Evolutionary conservation across 169 alveolate genomes (phyloP).

Genomic region (Cryptosporidium baileyi): DNA sequence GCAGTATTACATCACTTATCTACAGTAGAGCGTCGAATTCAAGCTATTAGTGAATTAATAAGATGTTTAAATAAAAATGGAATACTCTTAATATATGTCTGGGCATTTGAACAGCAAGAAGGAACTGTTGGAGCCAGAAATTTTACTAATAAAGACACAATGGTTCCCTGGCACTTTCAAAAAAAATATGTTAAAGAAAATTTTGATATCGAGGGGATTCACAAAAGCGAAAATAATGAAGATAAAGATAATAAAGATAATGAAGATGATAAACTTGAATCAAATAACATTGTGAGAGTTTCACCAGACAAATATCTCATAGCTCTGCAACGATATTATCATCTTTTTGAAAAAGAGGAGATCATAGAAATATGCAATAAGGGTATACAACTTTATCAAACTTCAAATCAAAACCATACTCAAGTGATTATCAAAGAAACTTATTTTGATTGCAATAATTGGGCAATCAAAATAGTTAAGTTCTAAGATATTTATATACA

Average conservation of each 20-base stretch:
- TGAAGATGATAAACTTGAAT: background rate
- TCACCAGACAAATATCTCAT: conserved; percentile 46
- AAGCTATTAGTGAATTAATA: conserved; percentile 47
- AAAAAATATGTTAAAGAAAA: conserved; percentile 29
- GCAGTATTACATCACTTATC: conserved; percentile 70
- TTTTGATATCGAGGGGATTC: background rate
- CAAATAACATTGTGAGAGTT: background rate
- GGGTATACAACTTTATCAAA: conserved; percentile 17
- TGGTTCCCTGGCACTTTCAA: conserved; percentile 72
- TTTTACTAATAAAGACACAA: conserved; percentile 45
- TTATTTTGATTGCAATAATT: conserved; percentile 57
- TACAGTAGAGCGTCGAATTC: conserved; percentile 41
- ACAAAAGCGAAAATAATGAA: background rate
- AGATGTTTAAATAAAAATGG: conserved; percentile 55
- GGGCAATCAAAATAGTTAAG: conserved; percentile 53
- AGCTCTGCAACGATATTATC: conserved; percentile 51
- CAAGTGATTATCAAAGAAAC: background rate
- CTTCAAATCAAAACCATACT: background rate
- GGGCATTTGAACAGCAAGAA: conserved; percentile 69
- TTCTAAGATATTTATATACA: background rate
- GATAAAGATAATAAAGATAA: background rate
- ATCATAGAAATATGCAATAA: conserved; percentile 28
- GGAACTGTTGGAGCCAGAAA: conserved; percentile 68
- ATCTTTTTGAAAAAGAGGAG: conserved; percentile 44
- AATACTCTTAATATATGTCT: conserved; percentile 49